Percentiles rank a stretch among this genome's conserved stretches.
These are phyloP conservation scores for Sclerotinia nivalis DNA, from an alignment of 2,329 filamentous ascomycete species.

Conservation along the genomic window DNA sequence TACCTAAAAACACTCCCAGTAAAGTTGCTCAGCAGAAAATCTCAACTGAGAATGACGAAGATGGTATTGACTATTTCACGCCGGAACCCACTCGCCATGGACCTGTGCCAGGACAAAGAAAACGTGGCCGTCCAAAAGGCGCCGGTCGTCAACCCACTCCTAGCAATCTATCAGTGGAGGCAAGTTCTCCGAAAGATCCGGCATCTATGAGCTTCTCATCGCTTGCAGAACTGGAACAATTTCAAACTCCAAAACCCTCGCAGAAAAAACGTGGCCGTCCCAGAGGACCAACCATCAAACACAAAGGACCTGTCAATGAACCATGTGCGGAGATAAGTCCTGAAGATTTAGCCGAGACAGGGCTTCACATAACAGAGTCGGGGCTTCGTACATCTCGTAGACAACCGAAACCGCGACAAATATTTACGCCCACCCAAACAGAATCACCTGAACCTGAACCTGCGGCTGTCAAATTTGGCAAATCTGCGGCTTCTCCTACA, in stretches of 20 bases:
- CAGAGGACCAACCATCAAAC: slow-evolving; percentile 14
- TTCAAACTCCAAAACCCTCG: slow-evolving; percentile 1
- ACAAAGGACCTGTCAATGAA: not conserved
- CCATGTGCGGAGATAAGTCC: not conserved
- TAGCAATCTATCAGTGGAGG: not conserved
- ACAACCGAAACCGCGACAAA: slow-evolving; percentile 19
- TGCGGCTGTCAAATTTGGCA: not conserved
- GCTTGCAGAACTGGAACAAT: slow-evolving; percentile 10
- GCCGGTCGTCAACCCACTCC: not conserved
- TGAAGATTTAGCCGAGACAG: slow-evolving; percentile 2
- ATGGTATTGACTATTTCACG: slow-evolving; percentile 14
- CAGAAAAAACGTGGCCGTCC: slow-evolving; percentile 23
- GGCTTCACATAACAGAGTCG: slow-evolving; percentile 17
- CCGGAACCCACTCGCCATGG: not conserved
- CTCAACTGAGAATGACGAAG: not conserved
- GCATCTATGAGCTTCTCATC: slow-evolving; percentile 6
- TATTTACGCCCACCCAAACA: not conserved
- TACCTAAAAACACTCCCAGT: not conserved
- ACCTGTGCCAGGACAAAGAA: not conserved
- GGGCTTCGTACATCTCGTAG: slow-evolving; percentile 20
- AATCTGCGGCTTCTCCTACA: not conserved
- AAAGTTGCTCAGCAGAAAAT: not conserved
- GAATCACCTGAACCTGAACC: slow-evolving; percentile 7
- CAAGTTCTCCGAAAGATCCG: not conserved
- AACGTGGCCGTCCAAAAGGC: slow-evolving; percentile 5